These are phyloP conservation scores for Plasmodium inui DNA, from an alignment of 169 alveolate species.

Conservation along the genomic window DNA sequence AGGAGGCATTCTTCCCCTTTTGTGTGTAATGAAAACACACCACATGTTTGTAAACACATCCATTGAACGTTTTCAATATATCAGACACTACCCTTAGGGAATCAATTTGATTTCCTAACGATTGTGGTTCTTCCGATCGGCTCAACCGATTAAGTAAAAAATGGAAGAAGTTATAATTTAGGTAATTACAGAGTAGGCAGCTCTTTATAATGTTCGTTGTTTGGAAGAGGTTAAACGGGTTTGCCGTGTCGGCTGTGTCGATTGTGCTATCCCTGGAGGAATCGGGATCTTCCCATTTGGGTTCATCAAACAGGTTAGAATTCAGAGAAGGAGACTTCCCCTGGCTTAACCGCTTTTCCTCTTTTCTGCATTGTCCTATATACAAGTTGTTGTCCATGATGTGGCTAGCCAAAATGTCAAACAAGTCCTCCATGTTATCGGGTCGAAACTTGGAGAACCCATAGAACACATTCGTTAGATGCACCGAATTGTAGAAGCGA, in stretches of 20 bases:
- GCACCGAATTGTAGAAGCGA: constrained; percentile 51
- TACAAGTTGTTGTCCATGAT: neutral
- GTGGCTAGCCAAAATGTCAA: constrained; percentile 25
- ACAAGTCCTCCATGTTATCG: constrained; percentile 18
- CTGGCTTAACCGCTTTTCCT: neutral
- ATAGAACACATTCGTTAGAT: constrained; percentile 47
- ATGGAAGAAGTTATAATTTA: constrained; percentile 34
- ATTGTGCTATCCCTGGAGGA: neutral
- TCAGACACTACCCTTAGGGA: constrained; percentile 4
- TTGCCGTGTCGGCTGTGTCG: too few relatives aligned
- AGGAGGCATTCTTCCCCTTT: neutral
- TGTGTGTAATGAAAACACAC: constrained; percentile 2
- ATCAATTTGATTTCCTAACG: constrained; percentile 29
- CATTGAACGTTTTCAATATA: constrained; percentile 3
- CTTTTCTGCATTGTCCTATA: neutral
- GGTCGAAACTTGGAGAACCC: constrained; percentile 55
- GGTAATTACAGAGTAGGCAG: constrained; percentile 30
- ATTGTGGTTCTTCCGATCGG: neutral
- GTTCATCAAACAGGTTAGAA: neutral
- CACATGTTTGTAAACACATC: neutral
- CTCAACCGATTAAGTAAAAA: neutral
- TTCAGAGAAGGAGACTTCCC: neutral
- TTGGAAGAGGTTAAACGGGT: constrained; percentile 53
- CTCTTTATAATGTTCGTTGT: constrained; percentile 39
- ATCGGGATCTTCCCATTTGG: neutral